These are phyloP conservation scores for Candida buenavistaensis DNA, from an alignment of 1,139 yeast species.

Conservation along the genomic window DNA sequence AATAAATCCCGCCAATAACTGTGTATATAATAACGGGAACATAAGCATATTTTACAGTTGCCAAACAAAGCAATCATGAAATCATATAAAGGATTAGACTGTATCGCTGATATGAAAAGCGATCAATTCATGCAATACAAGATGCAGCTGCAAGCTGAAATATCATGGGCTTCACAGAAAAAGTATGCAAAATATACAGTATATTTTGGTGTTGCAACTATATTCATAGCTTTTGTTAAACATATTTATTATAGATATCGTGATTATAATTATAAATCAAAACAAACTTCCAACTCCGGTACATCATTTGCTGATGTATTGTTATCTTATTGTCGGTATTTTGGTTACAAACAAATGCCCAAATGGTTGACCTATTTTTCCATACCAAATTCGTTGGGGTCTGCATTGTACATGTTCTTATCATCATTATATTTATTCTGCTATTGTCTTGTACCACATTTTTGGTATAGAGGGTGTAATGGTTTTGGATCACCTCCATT, in stretches of 20 bases:
- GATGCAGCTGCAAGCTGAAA: slow-evolving; percentile 34
- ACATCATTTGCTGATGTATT: slow-evolving; percentile 28
- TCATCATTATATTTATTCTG: slow-evolving; percentile 48
- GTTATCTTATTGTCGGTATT: slow-evolving; percentile 42
- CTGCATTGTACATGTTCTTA: slow-evolving; percentile 37
- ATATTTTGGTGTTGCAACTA: slow-evolving; percentile 42
- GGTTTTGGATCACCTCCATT: slow-evolving; percentile 71
- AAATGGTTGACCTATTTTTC: slow-evolving; percentile 34
- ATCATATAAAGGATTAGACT: slow-evolving; percentile 44
- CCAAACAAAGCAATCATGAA: no score
- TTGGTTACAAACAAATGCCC: slow-evolving; percentile 54
- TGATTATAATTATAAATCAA: slow-evolving; percentile 30
- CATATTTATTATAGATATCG: slow-evolving; percentile 34
- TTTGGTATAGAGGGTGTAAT: slow-evolving; percentile 55
- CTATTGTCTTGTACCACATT: slow-evolving; percentile 49
- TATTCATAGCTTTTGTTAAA: slow-evolving; percentile 41
- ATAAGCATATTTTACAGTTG: background rate
- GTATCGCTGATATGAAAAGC: slow-evolving; percentile 38
- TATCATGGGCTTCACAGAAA: slow-evolving; percentile 41
- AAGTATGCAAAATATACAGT: slow-evolving; percentile 47
- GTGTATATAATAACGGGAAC: background rate
- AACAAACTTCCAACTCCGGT: slow-evolving; percentile 12
- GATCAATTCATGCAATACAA: slow-evolving; percentile 25
- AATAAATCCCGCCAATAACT: background rate
- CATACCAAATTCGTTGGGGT: slow-evolving; percentile 54